A percentile compares a stretch with the other conserved stretches of the same genome.
phyloP scores from a whole-genome alignment of 2,329 filamentous ascomycete genomes.

The Apiospora arundinis region DNA sequence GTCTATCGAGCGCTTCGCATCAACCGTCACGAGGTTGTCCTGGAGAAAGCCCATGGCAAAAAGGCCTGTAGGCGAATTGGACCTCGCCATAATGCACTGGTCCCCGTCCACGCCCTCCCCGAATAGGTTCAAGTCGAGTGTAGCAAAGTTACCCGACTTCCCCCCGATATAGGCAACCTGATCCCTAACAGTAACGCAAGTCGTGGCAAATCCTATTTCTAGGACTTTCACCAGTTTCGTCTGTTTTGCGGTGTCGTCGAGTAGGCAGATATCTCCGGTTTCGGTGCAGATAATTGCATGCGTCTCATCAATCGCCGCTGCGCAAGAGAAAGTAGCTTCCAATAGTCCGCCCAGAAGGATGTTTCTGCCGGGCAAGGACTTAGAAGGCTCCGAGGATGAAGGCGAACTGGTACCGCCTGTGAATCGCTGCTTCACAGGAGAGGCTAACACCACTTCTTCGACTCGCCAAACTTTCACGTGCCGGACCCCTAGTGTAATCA shows the following conservation, averaged over 20 bases:
- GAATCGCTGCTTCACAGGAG: constrained; percentile 69
- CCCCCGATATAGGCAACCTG: constrained; percentile 72
- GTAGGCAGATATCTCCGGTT: constrained; percentile 84
- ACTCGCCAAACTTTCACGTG: constrained; percentile 95
- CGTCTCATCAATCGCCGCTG: constrained; percentile 72
- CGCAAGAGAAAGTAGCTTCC: constrained; percentile 84
- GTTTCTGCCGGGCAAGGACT: constrained; percentile 84
- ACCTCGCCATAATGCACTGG: constrained; percentile 47
- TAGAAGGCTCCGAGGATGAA: constrained; percentile 55
- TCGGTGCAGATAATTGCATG: constrained; percentile 87
- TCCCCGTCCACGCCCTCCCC: constrained; percentile 41
- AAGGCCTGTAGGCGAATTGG: constrained; percentile 52
- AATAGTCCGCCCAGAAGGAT: constrained; percentile 82
- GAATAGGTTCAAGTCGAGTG: constrained; percentile 57
- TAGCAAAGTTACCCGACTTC: constrained; percentile 64
- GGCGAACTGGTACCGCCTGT: constrained; percentile 49
- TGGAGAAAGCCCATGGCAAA: constrained; percentile 73
- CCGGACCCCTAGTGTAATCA: constrained; percentile 87
- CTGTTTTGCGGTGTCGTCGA: constrained; percentile 77
- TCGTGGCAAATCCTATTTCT: constrained; percentile 70
- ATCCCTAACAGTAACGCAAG: constrained; percentile 68
- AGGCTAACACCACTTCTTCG: constrained; percentile 66
- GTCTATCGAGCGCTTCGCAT: constrained; percentile 77
- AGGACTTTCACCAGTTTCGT: constrained; percentile 73
- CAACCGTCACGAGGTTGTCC: constrained; percentile 75